Evolutionary conservation across 2,329 filamentous ascomycete genomes (phyloP), one percentile per base, ranked within the genome.

Genomic region (Fusarium compactum): DNA sequence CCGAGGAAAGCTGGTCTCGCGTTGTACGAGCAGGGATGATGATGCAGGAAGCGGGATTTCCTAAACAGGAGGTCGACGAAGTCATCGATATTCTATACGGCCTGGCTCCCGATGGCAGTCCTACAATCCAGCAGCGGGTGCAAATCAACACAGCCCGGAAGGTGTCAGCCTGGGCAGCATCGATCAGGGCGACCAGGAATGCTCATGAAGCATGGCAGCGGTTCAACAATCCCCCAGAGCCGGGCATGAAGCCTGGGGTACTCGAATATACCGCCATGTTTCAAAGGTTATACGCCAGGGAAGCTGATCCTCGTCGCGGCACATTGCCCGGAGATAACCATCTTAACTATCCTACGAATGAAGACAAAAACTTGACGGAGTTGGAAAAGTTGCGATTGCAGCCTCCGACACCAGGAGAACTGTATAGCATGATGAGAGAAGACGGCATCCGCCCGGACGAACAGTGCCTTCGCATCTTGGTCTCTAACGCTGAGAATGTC

Each of bases 361-460:
- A 77, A 41, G 73, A 80, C 15, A 80, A 82, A 78, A 92, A 85
- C 77, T 85, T 84, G 74, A 91, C 84, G 62, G 85, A 90, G n/a
- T 87, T 90, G 58, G 91, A 92, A 61, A 88, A 87, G 69, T 85
- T 88, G 41, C 84, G 88, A n/a, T 80, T 89, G 45, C 81, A 84
- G 16, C 88, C 91, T 2, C 92, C 92, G 4, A 85, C 82, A 2
- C 79, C 89, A 14, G 79, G 84, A 7, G 82, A 86, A 53, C 81
- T 95, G 6, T 91, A 91, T 62, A 75, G 82, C 14, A 81, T 84
- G 44, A 92, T 94, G 88, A 76, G 80, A 15, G 76, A 74, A 3
- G 80, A 82, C 3, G 83, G 84, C 2, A 75, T 91, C 22, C 78
- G 76, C 9, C 87, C 89, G 0, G 75, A 80, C 6, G 83, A 82